Conservation (phyloP, 257 asterid species). For the Scutellaria minor region DNA sequence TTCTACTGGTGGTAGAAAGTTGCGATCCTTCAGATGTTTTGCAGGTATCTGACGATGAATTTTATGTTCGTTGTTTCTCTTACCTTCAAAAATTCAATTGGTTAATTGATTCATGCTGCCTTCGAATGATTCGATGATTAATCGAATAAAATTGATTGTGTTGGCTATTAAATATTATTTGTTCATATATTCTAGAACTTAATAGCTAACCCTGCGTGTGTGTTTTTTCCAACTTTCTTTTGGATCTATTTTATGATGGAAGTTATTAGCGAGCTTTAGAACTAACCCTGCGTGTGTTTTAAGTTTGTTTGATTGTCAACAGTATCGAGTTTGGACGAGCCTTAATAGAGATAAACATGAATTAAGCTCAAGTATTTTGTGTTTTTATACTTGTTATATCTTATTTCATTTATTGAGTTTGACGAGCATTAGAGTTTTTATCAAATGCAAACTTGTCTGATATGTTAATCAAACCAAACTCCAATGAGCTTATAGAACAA, state of each 20-base stretch:
- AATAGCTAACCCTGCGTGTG: background rate
- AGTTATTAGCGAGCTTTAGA: background rate
- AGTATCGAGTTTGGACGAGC: no score
- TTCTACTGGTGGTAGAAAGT: slow-evolving; percentile 25
- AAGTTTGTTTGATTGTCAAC: background rate
- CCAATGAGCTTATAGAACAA: background rate
- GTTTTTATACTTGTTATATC: no score
- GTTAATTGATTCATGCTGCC: background rate
- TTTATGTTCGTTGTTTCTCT: background rate
- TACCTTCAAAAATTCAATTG: background rate
- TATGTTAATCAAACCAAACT: background rate
- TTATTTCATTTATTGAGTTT: background rate
- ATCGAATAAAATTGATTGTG: slow-evolving; percentile 3
- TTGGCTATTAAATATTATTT: background rate
- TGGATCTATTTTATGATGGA: background rate
- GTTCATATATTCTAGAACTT: background rate
- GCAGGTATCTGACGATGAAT: slow-evolving; percentile 34
- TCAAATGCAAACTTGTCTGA: background rate
- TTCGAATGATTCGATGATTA: background rate
- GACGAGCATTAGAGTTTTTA: no score
- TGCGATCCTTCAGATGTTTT: slow-evolving; percentile 44
- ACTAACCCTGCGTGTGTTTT: no score
- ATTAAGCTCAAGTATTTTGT: background rate
- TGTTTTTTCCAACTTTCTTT: background rate
- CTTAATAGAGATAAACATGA: no score